These are phyloP conservation scores for Nakaseomyces bracarensis DNA, from an alignment of 1,139 yeast species.

Conservation along the genomic window DNA sequence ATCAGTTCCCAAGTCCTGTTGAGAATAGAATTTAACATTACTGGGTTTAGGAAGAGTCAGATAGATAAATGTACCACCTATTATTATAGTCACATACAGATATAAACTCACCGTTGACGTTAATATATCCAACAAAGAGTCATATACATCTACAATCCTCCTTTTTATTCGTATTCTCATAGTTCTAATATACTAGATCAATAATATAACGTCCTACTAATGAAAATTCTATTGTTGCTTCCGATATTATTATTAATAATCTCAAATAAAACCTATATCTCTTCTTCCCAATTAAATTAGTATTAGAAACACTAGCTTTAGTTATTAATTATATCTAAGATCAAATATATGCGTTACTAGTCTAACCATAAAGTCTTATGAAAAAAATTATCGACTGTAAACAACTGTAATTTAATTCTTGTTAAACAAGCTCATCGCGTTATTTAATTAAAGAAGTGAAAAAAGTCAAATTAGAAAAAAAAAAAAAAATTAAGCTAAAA, in stretches of 20 bases:
- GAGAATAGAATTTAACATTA: slow-evolving; percentile 15
- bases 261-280: not conserved
- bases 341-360: too few relatives aligned
- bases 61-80: slow-evolving; percentile 3
- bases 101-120: slow-evolving; percentile 1
- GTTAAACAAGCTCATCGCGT: slow-evolving; percentile 5
- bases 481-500: not conserved
- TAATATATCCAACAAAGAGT: not conserved
- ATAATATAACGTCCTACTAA: not conserved
- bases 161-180: slow-evolving; percentile 2
- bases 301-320: too few relatives aligned
- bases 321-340: too few relatives aligned
- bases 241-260: too few relatives aligned
- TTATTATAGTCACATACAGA: not conserved
- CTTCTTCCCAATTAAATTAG: too few relatives aligned
- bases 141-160: not conserved
- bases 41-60: not conserved
- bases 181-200: not conserved
- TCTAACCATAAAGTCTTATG: not conserved
- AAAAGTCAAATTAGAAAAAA: not conserved
- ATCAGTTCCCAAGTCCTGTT: slow-evolving; percentile 16
- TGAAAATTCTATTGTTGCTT: too few relatives aligned
- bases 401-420: too few relatives aligned
- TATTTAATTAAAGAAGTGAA: not conserved
- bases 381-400: too few relatives aligned